Conservation (phyloP, 2,329 filamentous ascomycete genomes). For the Fusarium marasasianum region DNA sequence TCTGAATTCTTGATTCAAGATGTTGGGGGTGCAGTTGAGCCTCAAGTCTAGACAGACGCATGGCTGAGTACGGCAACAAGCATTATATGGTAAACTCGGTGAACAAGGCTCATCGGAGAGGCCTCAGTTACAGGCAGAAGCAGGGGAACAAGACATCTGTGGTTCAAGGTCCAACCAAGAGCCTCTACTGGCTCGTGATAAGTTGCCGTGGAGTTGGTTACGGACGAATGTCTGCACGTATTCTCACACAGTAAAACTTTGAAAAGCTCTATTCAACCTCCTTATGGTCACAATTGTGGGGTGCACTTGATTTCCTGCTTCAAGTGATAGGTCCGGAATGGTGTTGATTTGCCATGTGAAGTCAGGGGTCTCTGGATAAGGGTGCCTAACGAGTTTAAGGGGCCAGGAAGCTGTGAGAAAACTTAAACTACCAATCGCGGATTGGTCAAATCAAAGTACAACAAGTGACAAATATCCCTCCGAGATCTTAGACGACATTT, state of each 20-base stretch:
- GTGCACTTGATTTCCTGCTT: constrained; percentile 22
- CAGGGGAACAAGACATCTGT: constrained; percentile 16
- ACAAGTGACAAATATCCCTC: background rate
- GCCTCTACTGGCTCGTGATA: constrained; percentile 22
- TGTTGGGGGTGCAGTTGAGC: constrained; percentile 27
- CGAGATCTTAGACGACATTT: background rate
- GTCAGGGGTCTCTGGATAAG: constrained; percentile 1
- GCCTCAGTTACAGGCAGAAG: constrained; percentile 40
- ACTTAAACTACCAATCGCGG: background rate
- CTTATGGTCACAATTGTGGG: constrained; percentile 2
- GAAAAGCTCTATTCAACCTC: background rate
- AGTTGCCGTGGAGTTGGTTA: constrained; percentile 28
- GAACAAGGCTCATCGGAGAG: constrained; percentile 15
- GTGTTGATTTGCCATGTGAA: constrained; percentile 5
- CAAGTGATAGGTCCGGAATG: constrained; percentile 8
- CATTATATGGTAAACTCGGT: constrained; percentile 6
- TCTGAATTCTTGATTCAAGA: constrained; percentile 5
- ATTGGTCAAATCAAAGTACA: background rate
- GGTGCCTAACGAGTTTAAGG: constrained; percentile 6
- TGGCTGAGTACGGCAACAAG: background rate
- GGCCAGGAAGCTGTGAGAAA: background rate
- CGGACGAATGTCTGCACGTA: constrained; percentile 27
- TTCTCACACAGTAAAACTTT: constrained; percentile 6
- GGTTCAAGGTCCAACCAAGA: constrained; percentile 17
- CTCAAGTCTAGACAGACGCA: constrained; percentile 22